phyloP scores from a whole-genome alignment of 169 alveolate species.

The Theileria parva region DNA sequence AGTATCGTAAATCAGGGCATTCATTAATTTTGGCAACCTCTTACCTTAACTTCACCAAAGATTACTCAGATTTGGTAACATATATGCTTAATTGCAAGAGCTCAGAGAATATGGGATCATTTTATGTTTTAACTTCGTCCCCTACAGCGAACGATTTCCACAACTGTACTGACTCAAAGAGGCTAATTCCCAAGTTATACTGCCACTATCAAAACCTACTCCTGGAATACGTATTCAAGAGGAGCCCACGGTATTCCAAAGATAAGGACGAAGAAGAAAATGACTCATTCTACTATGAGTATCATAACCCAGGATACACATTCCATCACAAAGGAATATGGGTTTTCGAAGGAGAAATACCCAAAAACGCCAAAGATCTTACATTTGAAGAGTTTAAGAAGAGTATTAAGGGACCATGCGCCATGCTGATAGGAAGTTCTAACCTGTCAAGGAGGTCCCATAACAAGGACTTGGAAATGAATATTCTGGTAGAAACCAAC shows the following conservation, averaged over 20 bases:
- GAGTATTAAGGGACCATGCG: slow-evolving; percentile 60
- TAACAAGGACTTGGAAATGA: slow-evolving; percentile 73
- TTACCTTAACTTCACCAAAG: slow-evolving; percentile 74
- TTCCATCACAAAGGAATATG: slow-evolving; percentile 73
- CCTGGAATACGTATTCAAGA: slow-evolving; percentile 23
- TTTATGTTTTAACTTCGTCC: slow-evolving; percentile 69
- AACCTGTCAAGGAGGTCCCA: slow-evolving; percentile 73
- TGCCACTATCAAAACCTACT: slow-evolving; percentile 9
- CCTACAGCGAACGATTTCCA: slow-evolving; percentile 76
- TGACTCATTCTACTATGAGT: slow-evolving; percentile 34
- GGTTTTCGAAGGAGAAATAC: slow-evolving; percentile 53
- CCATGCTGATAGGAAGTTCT: slow-evolving; percentile 77
- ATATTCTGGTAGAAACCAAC: slow-evolving; percentile 72
- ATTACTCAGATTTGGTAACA: slow-evolving; percentile 55
- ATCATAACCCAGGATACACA: slow-evolving; percentile 61
- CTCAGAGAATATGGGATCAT: slow-evolving; percentile 31
- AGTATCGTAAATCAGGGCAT: slow-evolving; percentile 56
- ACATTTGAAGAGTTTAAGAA: slow-evolving; percentile 47
- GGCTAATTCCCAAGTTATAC: slow-evolving; percentile 41
- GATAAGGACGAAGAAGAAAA: not conserved
- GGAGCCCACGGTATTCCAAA: slow-evolving; percentile 17
- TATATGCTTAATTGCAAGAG: slow-evolving; percentile 26
- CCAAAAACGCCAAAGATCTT: slow-evolving; percentile 28
- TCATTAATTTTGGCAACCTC: slow-evolving; percentile 72
- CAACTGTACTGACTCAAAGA: slow-evolving; percentile 50